Evolutionary conservation across 1,284 basidiomycete species (phyloP).

Genomic region (Pholiota adiposa): DNA sequence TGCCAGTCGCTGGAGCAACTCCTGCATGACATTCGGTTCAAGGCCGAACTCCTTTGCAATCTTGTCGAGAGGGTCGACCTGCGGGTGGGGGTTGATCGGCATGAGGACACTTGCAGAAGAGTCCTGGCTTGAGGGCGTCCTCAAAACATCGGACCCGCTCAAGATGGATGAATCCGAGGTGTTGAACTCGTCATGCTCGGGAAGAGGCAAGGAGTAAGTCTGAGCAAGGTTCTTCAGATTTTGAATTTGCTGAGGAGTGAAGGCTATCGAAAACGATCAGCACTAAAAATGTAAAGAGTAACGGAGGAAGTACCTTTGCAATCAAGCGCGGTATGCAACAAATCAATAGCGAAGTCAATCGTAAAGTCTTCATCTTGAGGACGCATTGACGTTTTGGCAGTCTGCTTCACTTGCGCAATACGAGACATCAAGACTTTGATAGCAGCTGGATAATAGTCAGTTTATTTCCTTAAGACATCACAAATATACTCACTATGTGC

Average conservation of each 20-base stretch:
- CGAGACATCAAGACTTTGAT: constrained; percentile 43
- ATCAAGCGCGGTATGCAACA: constrained; percentile 54
- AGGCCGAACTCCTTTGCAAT: constrained; percentile 65
- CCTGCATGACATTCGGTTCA: constrained; percentile 68
- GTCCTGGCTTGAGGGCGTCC: constrained; percentile 3
- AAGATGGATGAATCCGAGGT: constrained; percentile 15
- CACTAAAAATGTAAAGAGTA: background rate
- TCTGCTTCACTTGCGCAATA: constrained; percentile 29
- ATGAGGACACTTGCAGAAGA: constrained; percentile 28
- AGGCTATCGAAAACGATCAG: constrained; percentile 44
- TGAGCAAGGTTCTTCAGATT: constrained; percentile 36
- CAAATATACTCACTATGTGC: constrained; percentile 32
- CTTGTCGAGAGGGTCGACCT: background rate
- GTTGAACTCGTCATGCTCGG: constrained; percentile 8
- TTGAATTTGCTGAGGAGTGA: constrained; percentile 61
- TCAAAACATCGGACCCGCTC: background rate
- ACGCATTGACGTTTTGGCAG: constrained; percentile 7
- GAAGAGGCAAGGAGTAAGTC: constrained; percentile 25
- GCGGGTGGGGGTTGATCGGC: constrained; percentile 34
- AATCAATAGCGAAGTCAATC: constrained; percentile 46
- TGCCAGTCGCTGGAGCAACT: constrained; percentile 63
- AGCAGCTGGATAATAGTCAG: constrained; percentile 34
- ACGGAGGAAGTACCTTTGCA: constrained; percentile 53
- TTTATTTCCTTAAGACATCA: constrained; percentile 14
- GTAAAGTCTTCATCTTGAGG: constrained; percentile 37